Base-by-base conservation (phyloP, 1,139 yeast genomes). In the Meyerozyma athensensis region DNA sequence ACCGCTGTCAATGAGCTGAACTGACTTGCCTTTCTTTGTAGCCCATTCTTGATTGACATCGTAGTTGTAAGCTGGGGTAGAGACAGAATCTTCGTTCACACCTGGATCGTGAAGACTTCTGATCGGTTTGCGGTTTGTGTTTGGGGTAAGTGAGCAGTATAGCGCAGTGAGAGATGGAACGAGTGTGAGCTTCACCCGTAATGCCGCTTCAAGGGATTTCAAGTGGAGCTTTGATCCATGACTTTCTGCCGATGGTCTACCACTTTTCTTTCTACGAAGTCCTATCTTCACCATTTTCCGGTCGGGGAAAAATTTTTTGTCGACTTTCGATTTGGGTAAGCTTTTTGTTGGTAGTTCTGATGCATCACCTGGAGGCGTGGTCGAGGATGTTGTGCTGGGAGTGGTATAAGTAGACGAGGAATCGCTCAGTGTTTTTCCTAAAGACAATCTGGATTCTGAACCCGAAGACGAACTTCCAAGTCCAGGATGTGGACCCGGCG, bases 151-250 rank as follows among this genome's bases (percentile, higher is more conserved):
- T 17, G 67, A 59, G 34, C 70, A 65, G 52, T 74, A 74, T 19
- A 76, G 54, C 3, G 63, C 53, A 6, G 66, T 53, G 35, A 76
- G 50, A 22, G 70, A 65, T 5, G 75, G 69, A 2, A 72, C 72
- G 31, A 70, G 45, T 0, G 79, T 66, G 16, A 76, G 52, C 37
- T 75, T 64, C 7, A 76, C 69, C 43, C 70, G 61, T 9, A 78
- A 64, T 12, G 75, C 77, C 1, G 79, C 77, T 36, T 76, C 77
- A 20, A 76, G 54, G 5, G 78, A 75, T 41, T 75, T 68, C 4
- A 76, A 68, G 44, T 74, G 79, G 19, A 72, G 60, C 44, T 71
- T 71, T 34, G 62, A 48, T 22, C 43, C 40, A 2, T 8, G 7
- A 2, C 7, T 3, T 4, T 34, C 36, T 18, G 16, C 5, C 5